phyloP scores from a whole-genome alignment of 2,329 filamentous ascomycete genomes.

The Fusarium buxicola region DNA sequence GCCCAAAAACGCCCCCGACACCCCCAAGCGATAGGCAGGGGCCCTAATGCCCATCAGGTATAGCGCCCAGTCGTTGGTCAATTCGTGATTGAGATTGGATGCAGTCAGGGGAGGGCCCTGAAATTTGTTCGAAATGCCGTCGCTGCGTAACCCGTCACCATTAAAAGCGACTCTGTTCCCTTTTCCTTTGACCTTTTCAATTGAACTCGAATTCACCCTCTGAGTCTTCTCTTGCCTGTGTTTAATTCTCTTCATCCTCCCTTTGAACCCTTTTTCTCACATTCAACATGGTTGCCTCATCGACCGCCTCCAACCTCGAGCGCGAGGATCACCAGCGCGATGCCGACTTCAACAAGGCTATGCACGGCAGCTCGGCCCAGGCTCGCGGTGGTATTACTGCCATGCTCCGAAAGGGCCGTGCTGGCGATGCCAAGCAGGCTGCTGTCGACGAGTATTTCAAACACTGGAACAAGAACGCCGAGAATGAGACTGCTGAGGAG shows the following conservation, averaged over 20 bases:
- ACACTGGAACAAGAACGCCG: constrained; percentile 87
- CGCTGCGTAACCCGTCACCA: constrained; percentile 34
- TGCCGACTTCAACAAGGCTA: constrained; percentile 88
- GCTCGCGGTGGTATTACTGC: constrained; percentile 80
- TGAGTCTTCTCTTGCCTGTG: constrained; percentile 16
- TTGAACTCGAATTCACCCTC: constrained; percentile 24
- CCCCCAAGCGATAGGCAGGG: constrained; percentile 32
- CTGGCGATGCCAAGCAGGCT: constrained; percentile 77
- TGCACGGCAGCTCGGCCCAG: constrained; percentile 80
- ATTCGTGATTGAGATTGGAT: constrained; percentile 46
- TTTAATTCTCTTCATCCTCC: constrained; percentile 14
- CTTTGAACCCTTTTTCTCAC: constrained; percentile 34
- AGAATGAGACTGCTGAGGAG: constrained; percentile 83
- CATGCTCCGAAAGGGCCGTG: constrained; percentile 83
- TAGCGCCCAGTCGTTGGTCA: constrained; percentile 39
- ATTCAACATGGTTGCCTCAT: constrained; percentile 59
- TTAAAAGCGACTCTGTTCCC: constrained; percentile 42
- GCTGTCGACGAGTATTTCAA: constrained; percentile 95
- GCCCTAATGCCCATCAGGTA: constrained; percentile 29
- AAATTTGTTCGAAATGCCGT: constrained; percentile 46
- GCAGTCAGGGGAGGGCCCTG: constrained; percentile 47
- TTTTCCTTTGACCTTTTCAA: constrained; percentile 29
- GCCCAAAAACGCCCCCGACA: constrained; percentile 26
- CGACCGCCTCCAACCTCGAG: constrained; percentile 69
- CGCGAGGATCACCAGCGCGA: constrained; percentile 85